Conservation (phyloP, 1,284 basidiomycete genomes). For the Cryptococcus wingfieldii region DNA sequence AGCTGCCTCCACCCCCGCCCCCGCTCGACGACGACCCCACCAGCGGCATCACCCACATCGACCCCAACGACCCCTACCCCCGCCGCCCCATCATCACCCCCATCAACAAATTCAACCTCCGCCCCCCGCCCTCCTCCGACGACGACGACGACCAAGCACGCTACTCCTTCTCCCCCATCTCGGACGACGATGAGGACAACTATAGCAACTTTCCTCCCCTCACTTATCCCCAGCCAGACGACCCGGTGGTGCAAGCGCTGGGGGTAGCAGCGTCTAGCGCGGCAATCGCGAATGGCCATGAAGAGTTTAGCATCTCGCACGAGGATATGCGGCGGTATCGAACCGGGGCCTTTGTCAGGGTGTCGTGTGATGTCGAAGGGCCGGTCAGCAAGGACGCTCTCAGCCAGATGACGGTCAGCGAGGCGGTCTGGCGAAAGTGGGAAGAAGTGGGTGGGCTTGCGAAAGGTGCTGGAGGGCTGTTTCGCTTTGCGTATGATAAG, state of each 20-base stretch:
- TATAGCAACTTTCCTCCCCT: not conserved
- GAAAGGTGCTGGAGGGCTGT: conserved; percentile 19
- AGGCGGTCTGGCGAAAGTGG: conserved; percentile 25
- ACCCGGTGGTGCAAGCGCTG: conserved; percentile 1
- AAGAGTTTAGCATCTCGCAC: not conserved
- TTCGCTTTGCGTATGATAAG: conserved; percentile 16
- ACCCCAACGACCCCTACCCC: not conserved
- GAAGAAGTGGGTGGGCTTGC: conserved; percentile 23
- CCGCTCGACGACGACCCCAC: not conserved
- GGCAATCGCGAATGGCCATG: not conserved
- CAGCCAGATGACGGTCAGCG: conserved; percentile 14
- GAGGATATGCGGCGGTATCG: conserved; percentile 6
- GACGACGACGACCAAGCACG: not conserved
- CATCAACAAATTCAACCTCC: not conserved
- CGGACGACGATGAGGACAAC: not conserved
- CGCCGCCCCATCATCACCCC: not conserved
- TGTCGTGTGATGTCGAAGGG: not conserved
- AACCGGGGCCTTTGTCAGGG: not conserved
- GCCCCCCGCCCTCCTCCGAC: not conserved
- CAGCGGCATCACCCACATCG: not conserved
- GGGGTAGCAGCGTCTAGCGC: conserved; percentile 1
- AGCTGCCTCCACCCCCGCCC: not conserved
- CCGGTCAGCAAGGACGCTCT: not conserved
- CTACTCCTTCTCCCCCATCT: not conserved
- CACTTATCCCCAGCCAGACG: not conserved